Conservation (phyloP, 305 asterid species). For the Rubia tinctorum region DNA sequence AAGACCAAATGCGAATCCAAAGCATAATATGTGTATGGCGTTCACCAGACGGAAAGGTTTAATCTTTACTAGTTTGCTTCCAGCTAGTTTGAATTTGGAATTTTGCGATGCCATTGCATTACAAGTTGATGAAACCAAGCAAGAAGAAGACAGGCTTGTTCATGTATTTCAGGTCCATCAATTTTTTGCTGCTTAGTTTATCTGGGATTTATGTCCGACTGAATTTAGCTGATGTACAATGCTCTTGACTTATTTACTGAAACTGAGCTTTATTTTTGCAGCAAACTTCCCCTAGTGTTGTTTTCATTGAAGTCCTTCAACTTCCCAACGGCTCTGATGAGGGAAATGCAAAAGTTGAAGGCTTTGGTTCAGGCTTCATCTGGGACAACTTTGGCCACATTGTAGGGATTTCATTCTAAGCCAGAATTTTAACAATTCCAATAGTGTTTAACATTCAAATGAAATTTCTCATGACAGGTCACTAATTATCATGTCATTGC, state of each 20-base stretch:
- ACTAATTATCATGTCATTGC: constrained; percentile 84
- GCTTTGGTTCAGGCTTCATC: constrained; percentile 92
- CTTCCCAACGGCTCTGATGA: constrained; percentile 41
- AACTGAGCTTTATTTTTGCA: constrained; percentile 23
- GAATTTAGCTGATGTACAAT: background rate
- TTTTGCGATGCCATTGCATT: constrained; percentile 47
- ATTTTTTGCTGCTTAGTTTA: background rate
- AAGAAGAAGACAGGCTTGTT: constrained; percentile 51
- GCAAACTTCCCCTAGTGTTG: constrained; percentile 80
- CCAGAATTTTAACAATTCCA: background rate
- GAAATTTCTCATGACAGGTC: constrained; percentile 42
- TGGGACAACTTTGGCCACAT: constrained; percentile 95
- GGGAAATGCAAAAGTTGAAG: constrained; percentile 65
- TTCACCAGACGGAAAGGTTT: constrained; percentile 49
- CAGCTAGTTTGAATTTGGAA: constrained; percentile 28
- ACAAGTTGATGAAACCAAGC: constrained; percentile 46
- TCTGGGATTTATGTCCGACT: background rate
- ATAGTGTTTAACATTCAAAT: background rate
- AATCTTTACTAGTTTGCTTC: constrained; percentile 41
- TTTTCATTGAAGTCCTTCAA: constrained; percentile 63
- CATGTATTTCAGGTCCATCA: constrained; percentile 63
- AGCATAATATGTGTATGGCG: constrained; percentile 3
- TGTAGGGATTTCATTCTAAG: constrained; percentile 40
- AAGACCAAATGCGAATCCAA: constrained; percentile 25
- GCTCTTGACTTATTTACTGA: background rate